Evolutionary conservation across 1,284 basidiomycete species (phyloP).

Genomic region (Naganishia sp.): DNA sequence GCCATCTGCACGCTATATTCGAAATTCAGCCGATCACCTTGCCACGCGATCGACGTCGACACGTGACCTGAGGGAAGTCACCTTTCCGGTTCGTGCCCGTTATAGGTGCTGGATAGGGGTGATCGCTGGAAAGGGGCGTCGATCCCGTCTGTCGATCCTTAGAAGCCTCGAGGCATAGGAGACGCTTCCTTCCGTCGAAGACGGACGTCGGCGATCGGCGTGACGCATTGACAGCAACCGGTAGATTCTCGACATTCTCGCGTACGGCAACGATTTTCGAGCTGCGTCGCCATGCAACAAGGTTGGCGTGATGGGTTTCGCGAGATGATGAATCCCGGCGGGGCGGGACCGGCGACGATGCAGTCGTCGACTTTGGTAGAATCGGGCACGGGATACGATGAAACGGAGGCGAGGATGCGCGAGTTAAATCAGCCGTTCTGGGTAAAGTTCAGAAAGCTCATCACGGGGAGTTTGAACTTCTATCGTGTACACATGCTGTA

Average conservation of each 20-base stretch:
- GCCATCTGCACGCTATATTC: not conserved
- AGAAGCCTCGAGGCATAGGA: not conserved
- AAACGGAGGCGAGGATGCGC: not conserved
- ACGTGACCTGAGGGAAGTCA: not conserved
- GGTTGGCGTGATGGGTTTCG: not conserved
- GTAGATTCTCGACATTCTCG: not conserved
- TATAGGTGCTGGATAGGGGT: not conserved
- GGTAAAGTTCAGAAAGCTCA: slow-evolving; percentile 8
- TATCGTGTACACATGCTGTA: slow-evolving; percentile 55
- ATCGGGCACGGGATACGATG: not conserved
- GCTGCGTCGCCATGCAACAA: slow-evolving; percentile 2
- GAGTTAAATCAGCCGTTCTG: slow-evolving; percentile 16
- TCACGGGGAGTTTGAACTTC: slow-evolving; percentile 43
- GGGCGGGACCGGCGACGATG: not conserved
- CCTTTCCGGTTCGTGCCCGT: not conserved
- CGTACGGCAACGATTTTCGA: not conserved
- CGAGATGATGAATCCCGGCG: not conserved
- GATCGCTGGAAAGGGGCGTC: not conserved
- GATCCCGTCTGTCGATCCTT: not conserved
- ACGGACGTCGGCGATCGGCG: not conserved
- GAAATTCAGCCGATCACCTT: slow-evolving; percentile 3
- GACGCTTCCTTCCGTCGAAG: not conserved
- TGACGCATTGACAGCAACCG: not conserved
- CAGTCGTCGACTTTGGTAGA: not conserved
- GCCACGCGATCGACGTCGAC: not conserved